Conservation (phyloP, 73 alveolate genomes). For the Uronychia binucleata region DNA sequence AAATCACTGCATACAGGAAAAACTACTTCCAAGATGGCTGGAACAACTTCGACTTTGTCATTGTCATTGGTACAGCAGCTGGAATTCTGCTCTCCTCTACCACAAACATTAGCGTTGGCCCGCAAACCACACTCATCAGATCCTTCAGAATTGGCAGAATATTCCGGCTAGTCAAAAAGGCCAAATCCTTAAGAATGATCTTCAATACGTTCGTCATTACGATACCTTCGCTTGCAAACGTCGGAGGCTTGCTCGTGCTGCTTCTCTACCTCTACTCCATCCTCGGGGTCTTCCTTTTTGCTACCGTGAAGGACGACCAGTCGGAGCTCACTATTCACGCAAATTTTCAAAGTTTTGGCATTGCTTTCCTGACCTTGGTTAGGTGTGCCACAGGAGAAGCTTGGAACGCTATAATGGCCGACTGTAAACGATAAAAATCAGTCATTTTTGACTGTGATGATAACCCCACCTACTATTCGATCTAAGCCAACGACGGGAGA, state of each 20-base stretch:
- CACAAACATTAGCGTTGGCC: background rate
- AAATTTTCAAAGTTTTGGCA: conserved; percentile 20
- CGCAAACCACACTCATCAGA: background rate
- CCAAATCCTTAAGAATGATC: conserved; percentile 33
- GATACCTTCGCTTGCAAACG: conserved; percentile 63
- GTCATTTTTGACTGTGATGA: conserved; percentile 17
- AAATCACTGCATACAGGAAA: conserved; percentile 29
- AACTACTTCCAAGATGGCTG: conserved; percentile 63
- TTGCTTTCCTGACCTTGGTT: conserved; percentile 1
- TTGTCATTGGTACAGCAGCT: conserved; percentile 46
- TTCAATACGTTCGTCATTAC: conserved; percentile 63
- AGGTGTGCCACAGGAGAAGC: conserved; percentile 62
- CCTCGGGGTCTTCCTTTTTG: conserved; percentile 53
- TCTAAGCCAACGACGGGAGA: conserved; percentile 3
- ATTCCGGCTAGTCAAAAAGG: background rate
- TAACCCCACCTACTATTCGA: background rate
- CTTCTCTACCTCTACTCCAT: conserved; percentile 43
- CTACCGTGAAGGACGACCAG: conserved; percentile 27
- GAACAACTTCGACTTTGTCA: conserved; percentile 74
- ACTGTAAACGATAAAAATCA: conserved; percentile 2
- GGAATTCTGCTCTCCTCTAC: background rate
- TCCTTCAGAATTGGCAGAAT: background rate
- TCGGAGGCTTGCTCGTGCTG: conserved; percentile 31
- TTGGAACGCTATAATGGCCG: conserved; percentile 65
- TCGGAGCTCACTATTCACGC: conserved; percentile 14